These are phyloP conservation scores for Boletus holoroseus DNA, from an alignment of 1,284 basidiomycete species.

Conservation along the genomic window DNA sequence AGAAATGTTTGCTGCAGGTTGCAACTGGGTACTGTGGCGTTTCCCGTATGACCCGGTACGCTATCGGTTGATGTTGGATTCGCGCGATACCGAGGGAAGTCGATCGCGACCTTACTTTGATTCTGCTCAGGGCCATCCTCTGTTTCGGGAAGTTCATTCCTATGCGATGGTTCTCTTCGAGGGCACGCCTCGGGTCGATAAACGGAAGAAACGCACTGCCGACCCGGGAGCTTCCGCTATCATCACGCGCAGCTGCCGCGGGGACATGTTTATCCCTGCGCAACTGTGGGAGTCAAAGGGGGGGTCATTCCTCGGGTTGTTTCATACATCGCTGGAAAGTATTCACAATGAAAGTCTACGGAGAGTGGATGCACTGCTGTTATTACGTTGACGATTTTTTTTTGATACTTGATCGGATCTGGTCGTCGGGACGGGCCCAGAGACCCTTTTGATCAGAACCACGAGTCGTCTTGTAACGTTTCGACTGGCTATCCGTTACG, in stretches of 20 bases:
- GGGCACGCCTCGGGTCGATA: not conserved
- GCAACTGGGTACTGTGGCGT: not conserved
- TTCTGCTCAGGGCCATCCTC: not conserved
- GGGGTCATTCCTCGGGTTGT: not conserved
- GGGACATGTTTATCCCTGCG: not conserved
- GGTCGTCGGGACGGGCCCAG: not conserved
- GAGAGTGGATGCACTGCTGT: not conserved
- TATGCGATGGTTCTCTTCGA: not conserved
- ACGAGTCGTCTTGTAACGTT: not conserved
- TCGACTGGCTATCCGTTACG: not conserved
- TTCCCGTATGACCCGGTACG: not conserved
- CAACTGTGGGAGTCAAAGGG: constrained; percentile 1
- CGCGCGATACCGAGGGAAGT: not conserved
- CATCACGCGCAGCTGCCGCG: not conserved
- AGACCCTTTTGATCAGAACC: not conserved
- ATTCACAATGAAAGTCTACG: not conserved
- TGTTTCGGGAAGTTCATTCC: not conserved
- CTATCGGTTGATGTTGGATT: not conserved
- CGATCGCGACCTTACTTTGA: not conserved
- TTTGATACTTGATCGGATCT: not conserved
- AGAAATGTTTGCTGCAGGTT: not conserved
- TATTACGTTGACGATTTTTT: not conserved
- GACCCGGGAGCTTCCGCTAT: not conserved
- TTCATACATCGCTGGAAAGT: not conserved
- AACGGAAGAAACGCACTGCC: not conserved